Base-by-base conservation (phyloP, 495 filamentous ascomycete species). In the Neurospora hispaniola region DNA sequence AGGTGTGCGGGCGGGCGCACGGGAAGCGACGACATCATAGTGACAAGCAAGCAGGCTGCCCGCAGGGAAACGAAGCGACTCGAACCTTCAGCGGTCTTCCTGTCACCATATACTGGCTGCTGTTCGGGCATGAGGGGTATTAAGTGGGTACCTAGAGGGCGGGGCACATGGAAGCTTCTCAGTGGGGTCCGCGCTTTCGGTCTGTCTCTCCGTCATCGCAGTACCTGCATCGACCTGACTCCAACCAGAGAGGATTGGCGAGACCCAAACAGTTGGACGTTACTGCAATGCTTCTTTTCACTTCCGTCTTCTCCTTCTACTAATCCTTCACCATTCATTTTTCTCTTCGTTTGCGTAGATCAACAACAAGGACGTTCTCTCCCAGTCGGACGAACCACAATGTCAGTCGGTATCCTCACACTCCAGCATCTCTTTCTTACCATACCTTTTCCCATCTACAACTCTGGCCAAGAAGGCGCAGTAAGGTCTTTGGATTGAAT, bases 41-140 rank as follows among this genome's bases (percentile, higher is more conserved):
- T 62, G 54, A 62, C 23, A 35, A 18, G 27, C 54, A 62, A 23
- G 23, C 54, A 62, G 18, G 72, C 54, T 74, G 59, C 54, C 70
- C 73, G 72, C 75, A 77, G 76, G 35, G 76, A 4, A 38, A 38
- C 35, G 35, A 77, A 76, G 43, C 69, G 11, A 62, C 77, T 75
- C 39, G 77, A 79, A 79, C 38, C n/a, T 75, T 74, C 70, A 72
- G 54, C 54, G 54, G 54, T 62, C 54, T 62, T 62, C 23, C 54
- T 62, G 54, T 62, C 54, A 62, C 54, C 27, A 12, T 31, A 62
- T 16, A 35, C 54, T 62, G 54, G 54, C 23, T 62, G 54, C 5
- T 14, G 23, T 35, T 35, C 54, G 23, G 54, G 27, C 12, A 23
- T 16, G 54, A 62, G 54, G 54, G 54, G 54, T 62, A 54, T 62